phyloP scores from a whole-genome alignment of 352 stramenopile genomes.

The Pythium phragmitis region DNA sequence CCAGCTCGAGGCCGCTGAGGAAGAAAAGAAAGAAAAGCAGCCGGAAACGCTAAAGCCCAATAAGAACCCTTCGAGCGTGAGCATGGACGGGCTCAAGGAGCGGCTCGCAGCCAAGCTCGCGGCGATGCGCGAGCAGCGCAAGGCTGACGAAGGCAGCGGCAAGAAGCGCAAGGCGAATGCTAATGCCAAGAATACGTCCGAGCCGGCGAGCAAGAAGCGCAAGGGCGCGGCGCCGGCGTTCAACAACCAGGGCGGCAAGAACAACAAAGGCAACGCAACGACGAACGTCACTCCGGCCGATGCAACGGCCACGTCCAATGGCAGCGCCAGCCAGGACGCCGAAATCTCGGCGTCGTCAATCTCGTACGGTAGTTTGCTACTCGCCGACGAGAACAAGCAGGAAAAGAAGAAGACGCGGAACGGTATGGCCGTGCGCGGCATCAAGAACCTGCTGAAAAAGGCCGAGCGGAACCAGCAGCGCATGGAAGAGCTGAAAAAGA shows the following conservation, averaged over 20 bases:
- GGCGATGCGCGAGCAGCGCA: constrained; percentile 69
- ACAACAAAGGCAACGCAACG: constrained; percentile 26
- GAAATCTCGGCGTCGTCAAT: constrained; percentile 42
- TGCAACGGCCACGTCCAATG: constrained; percentile 12
- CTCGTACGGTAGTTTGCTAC: constrained; percentile 75
- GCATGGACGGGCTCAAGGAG: constrained; percentile 62
- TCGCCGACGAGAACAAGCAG: constrained; percentile 53
- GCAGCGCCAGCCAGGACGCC: constrained; percentile 6
- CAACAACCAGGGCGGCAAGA: constrained; percentile 39
- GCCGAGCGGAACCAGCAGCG: constrained; percentile 71
- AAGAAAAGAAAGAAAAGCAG: constrained; percentile 51
- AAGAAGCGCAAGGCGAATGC: constrained; percentile 47
- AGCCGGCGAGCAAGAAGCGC: constrained; percentile 54
- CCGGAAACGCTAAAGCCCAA: constrained; percentile 37
- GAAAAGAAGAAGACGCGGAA: constrained; percentile 69
- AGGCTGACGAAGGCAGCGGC: constrained; percentile 57
- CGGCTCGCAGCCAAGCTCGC: constrained; percentile 70
- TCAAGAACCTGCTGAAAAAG: constrained; percentile 84
- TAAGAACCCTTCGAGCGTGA: constrained; percentile 41
- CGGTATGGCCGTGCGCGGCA: constrained; percentile 60
- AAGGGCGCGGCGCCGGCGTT: constrained; percentile 37
- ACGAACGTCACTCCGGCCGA: constrained; percentile 27
- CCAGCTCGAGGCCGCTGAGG: constrained; percentile 44
- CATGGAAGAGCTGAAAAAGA: constrained; percentile 81
- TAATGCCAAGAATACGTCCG: constrained; percentile 27